These are phyloP conservation scores for Pisolithus marmoratus DNA, from an alignment of 768 basidiomycete species.

Conservation along the genomic window DNA sequence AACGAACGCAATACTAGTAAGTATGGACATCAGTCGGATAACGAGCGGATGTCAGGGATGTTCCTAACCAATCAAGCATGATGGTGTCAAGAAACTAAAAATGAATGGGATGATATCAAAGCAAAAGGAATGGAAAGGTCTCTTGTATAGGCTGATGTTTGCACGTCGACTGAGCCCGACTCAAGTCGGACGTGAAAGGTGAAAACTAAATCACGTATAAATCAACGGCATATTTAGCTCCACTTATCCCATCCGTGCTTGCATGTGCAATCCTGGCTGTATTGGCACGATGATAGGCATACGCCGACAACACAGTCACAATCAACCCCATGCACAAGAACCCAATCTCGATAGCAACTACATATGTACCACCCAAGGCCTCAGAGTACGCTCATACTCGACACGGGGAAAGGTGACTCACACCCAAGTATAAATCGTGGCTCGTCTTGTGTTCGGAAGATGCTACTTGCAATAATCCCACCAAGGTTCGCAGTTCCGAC, in stretches of 20 bases:
- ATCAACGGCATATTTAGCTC: neutral
- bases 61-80: too few relatives aligned
- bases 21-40: too few relatives aligned
- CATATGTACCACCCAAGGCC: neutral
- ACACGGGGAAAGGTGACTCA: conserved; percentile 26
- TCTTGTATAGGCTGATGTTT: too few relatives aligned
- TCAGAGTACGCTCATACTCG: neutral
- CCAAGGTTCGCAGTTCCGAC: conserved; percentile 45
- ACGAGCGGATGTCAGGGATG: too few relatives aligned
- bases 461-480: conserved; percentile 28
- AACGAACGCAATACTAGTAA: too few relatives aligned
- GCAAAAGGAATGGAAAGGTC: too few relatives aligned
- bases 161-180: too few relatives aligned
- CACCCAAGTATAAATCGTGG: conserved; percentile 58
- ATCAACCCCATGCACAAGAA: neutral
- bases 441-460: conserved; percentile 51
- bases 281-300: neutral
- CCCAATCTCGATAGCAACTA: neutral
- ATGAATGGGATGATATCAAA: too few relatives aligned
- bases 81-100: too few relatives aligned
- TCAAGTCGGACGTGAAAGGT: too few relatives aligned
- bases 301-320: neutral
- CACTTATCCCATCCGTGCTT: neutral
- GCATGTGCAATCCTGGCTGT: neutral
- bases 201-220: neutral